phyloP scores from a whole-genome alignment of 768 basidiomycete genomes.

The Termitomyces bulborhizus region DNA sequence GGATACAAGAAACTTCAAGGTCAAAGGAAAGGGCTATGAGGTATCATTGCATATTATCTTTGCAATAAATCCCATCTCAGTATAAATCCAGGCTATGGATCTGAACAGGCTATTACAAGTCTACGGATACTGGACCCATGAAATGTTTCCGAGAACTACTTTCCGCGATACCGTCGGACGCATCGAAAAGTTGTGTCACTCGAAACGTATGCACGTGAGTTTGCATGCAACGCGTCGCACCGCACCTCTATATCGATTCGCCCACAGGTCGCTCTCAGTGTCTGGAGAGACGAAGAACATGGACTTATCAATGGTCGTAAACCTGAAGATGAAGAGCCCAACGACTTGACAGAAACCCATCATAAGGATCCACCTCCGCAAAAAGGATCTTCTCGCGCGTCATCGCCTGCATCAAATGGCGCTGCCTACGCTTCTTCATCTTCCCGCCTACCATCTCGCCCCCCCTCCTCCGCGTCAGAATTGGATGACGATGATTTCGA shows the following conservation, averaged over 20 bases:
- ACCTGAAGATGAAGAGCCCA: constrained; percentile 13
- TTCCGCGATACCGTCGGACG: constrained; percentile 82
- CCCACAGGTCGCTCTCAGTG: constrained; percentile 58
- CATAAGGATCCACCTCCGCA: constrained; percentile 16
- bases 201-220: constrained; percentile 75
- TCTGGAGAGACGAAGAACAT: constrained; percentile 69
- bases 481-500: constrained; percentile 41
- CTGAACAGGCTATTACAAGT: constrained; percentile 72
- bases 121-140: constrained; percentile 95
- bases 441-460: constrained; percentile 24
- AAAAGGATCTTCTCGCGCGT: constrained; percentile 8
- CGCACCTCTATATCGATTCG: constrained; percentile 1
- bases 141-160: constrained; percentile 82
- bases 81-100: constrained; percentile 59
- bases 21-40: constrained; percentile 90
- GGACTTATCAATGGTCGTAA: constrained; percentile 20
- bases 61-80: not conserved
- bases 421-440: constrained; percentile 28
- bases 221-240: not conserved
- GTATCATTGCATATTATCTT: constrained; percentile 31
- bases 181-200: constrained; percentile 86
- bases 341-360: constrained; percentile 20
- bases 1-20: constrained; percentile 70
- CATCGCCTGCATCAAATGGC: constrained; percentile 19
- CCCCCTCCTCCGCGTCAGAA: constrained; percentile 35